Evolutionary conservation across 2,329 filamentous ascomycete species (phyloP).

Genomic region (Penicillium psychrosexuale): DNA sequence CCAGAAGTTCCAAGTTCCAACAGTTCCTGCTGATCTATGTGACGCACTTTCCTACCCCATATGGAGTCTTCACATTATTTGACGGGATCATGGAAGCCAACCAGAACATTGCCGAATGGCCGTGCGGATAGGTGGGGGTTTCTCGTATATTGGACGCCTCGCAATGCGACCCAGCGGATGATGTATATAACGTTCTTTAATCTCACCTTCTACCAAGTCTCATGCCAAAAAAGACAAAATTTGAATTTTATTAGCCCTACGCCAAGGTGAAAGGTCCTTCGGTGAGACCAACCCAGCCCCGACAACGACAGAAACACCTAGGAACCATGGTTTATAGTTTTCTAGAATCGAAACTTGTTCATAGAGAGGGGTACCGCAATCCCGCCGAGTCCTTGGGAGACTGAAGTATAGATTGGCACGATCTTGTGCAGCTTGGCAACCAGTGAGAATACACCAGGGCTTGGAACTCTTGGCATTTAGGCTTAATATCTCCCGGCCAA

Average conservation of each 20-base stretch:
- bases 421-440: not conserved
- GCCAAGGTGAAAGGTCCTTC: not conserved
- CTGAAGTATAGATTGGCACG: constrained; percentile 8
- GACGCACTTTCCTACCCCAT: constrained; percentile 5
- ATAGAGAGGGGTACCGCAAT: constrained; percentile 1
- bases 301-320: not conserved
- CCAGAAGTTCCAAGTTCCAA: not conserved
- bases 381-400: constrained; percentile 1
- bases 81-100: constrained; percentile 5
- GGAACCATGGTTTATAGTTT: constrained; percentile 11
- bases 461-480: constrained; percentile 22
- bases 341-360: not conserved
- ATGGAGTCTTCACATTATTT: constrained; percentile 3
- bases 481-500: constrained; percentile 21
- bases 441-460: constrained; percentile 14
- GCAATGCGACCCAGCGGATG: not conserved
- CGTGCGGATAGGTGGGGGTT: constrained; percentile 11
- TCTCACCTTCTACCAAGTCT: not conserved
- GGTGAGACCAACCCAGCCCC: not conserved
- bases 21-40: constrained; percentile 1
- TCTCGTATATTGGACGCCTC: constrained; percentile 19
- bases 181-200: not conserved
- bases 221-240: not conserved
- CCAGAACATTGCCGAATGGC: constrained; percentile 2
- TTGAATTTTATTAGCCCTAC: too few species aligned